Percentiles rank a stretch among this genome's conserved stretches.
These are phyloP conservation scores for Mesostigma viride DNA, from an alignment of 139 green algal species.

Conservation along the genomic window DNA sequence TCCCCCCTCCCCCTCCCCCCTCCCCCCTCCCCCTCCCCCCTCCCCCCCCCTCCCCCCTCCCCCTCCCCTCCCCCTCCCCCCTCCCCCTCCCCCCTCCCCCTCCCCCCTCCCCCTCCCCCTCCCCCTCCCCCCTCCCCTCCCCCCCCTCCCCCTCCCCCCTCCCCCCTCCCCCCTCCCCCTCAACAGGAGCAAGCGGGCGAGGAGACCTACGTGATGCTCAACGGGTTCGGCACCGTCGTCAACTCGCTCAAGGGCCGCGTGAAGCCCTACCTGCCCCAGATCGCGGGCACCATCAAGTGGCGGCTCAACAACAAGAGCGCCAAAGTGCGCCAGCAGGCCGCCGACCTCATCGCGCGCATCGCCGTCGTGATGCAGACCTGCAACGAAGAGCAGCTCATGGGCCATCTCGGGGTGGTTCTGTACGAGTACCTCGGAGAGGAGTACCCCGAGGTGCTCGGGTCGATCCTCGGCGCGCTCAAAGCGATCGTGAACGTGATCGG, in stretches of 20 bases:
- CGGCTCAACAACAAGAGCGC: constrained; percentile 96
- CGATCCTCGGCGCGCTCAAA: constrained; percentile 91
- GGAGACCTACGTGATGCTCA: constrained; percentile 73
- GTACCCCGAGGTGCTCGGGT: constrained; percentile 92
- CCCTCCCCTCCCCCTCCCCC: no score
- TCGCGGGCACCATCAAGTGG: constrained; percentile 99
- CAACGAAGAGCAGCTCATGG: constrained; percentile 91
- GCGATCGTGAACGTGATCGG: constrained; percentile 92
- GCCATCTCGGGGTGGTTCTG: constrained; percentile 89
- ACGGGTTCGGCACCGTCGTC: constrained; percentile 92
- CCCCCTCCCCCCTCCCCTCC: no score
- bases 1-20: no score
- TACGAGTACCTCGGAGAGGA: constrained; percentile 98
- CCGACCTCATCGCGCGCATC: constrained; percentile 89
- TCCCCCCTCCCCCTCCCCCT: no score
- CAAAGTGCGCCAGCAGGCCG: constrained; percentile 90
- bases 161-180: no score
- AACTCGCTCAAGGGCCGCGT: constrained; percentile 80
- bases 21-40: no score
- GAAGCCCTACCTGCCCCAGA: constrained; percentile 95
- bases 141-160: no score
- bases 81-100: no score
- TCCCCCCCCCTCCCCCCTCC: no score
- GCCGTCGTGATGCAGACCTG: constrained; percentile 89
- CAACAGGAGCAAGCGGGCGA: constrained; percentile 32